Evolutionary conservation across 1,139 yeast genomes (phyloP).

Genomic region (Chernovozyma sophiae-reginae): DNA sequence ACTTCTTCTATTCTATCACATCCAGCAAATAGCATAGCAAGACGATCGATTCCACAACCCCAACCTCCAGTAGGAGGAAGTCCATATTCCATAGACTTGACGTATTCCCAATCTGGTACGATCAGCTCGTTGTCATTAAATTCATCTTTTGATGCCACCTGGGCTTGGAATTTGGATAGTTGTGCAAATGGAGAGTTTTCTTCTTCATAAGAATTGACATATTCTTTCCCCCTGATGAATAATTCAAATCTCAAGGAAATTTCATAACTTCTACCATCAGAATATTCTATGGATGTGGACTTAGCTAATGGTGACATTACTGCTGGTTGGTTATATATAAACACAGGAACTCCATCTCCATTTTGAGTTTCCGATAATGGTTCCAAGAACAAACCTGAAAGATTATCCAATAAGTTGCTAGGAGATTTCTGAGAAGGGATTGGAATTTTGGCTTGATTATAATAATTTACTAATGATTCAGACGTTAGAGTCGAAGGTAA

Average conservation of each 20-base stretch:
- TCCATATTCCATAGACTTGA: slow-evolving; percentile 82
- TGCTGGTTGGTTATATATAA: slow-evolving; percentile 81
- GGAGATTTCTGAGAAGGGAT: slow-evolving; percentile 48
- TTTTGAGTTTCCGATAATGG: slow-evolving; percentile 40
- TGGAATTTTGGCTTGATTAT: slow-evolving; percentile 20
- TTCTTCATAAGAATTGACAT: slow-evolving; percentile 93
- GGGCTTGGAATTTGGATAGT: slow-evolving; percentile 52
- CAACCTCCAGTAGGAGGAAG: slow-evolving; percentile 98
- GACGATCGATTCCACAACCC: slow-evolving; percentile 91
- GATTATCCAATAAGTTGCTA: slow-evolving; percentile 57
- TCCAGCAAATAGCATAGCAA: slow-evolving; percentile 73
- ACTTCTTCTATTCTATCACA: slow-evolving; percentile 72
- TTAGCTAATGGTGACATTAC: slow-evolving; percentile 86
- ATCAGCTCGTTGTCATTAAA: slow-evolving; percentile 59
- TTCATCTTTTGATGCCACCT: slow-evolving; percentile 44
- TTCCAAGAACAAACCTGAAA: slow-evolving; percentile 64
- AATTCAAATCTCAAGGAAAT: slow-evolving; percentile 78
- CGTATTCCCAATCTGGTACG: slow-evolving; percentile 69
- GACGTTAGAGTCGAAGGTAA: slow-evolving; percentile 40
- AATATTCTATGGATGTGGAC: slow-evolving; percentile 33
- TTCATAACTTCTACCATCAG: slow-evolving; percentile 25
- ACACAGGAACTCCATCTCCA: slow-evolving; percentile 46
- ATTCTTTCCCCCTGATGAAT: slow-evolving; percentile 76
- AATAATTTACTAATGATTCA: slow-evolving; percentile 35
- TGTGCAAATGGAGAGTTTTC: slow-evolving; percentile 84